phyloP scores from a whole-genome alignment of 129 eudicot species.

The Calendula officinalis region DNA sequence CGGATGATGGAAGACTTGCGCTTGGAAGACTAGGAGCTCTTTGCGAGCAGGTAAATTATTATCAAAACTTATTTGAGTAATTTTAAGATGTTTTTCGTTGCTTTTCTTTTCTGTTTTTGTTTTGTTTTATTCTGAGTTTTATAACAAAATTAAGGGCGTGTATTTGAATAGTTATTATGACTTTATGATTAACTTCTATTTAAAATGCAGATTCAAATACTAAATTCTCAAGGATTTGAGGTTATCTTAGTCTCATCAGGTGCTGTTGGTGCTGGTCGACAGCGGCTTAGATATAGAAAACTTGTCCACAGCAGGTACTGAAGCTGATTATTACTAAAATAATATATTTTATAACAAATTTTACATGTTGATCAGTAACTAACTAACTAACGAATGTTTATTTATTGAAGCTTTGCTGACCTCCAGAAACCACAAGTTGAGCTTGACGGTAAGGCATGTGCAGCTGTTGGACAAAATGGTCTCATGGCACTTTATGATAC shows the following conservation, averaged over 20 bases:
- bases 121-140: neutral
- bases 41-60: constrained; percentile 78
- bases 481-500: constrained; percentile 97
- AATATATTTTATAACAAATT: neutral
- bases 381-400: constrained; percentile 16
- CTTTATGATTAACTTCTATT: constrained; percentile 7
- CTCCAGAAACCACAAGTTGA: constrained; percentile 93
- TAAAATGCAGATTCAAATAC: constrained; percentile 66
- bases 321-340: constrained; percentile 5
- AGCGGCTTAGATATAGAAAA: constrained; percentile 79
- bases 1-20: constrained; percentile 88
- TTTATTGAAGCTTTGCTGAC: constrained; percentile 72
- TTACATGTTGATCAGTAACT: no score
- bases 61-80: neutral
- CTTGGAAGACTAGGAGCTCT: constrained; percentile 97
- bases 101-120: constrained; percentile 4
- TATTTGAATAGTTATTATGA: constrained; percentile 11
- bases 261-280: constrained; percentile 94
- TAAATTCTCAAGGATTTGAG: constrained; percentile 78
- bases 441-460: constrained; percentile 97
- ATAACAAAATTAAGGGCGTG: neutral
- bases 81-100: neutral
- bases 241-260: constrained; percentile 96
- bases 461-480: constrained; percentile 98
- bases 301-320: constrained; percentile 81